These are phyloP conservation scores for Penicillium sp. DNA, from an alignment of 2,329 filamentous ascomycete species.

Conservation along the genomic window DNA sequence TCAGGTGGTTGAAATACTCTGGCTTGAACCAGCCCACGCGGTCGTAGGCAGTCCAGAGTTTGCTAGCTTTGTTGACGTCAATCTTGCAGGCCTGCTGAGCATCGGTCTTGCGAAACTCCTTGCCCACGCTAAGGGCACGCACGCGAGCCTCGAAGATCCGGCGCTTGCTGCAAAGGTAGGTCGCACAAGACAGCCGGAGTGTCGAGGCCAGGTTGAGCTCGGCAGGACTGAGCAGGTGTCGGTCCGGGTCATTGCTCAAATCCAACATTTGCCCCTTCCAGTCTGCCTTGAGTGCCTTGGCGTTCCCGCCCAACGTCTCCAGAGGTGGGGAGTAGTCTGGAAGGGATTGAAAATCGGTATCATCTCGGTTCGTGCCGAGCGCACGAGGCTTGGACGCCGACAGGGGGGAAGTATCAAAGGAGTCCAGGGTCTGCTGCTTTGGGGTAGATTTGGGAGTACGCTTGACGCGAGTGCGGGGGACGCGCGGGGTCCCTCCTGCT, in stretches of 20 bases:
- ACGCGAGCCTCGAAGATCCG: conserved; percentile 82
- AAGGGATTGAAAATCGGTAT: conserved; percentile 75
- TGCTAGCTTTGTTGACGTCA: conserved; percentile 95
- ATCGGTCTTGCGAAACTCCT: conserved; percentile 93
- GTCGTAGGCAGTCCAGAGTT: conserved; percentile 87
- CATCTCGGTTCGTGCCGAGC: conserved; percentile 68
- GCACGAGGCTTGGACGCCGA: conserved; percentile 46
- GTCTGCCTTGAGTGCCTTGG: conserved; percentile 76
- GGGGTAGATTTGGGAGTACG: conserved; percentile 46
- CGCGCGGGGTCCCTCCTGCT: conserved; percentile 28
- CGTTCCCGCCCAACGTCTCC: conserved; percentile 63
- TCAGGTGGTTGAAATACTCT: conserved; percentile 49
- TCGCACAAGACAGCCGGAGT: conserved; percentile 80
- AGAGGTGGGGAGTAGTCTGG: conserved; percentile 72
- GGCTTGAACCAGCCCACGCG: conserved; percentile 78
- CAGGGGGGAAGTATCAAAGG: conserved; percentile 37
- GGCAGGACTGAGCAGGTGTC: conserved; percentile 71
- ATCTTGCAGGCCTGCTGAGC: conserved; percentile 97
- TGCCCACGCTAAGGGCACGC: conserved; percentile 65
- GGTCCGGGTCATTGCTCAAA: conserved; percentile 70
- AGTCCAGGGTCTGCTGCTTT: conserved; percentile 40
- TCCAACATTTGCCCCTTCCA: conserved; percentile 84
- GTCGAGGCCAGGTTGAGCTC: conserved; percentile 76
- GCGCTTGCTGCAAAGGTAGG: conserved; percentile 89
- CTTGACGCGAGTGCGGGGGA: conserved; percentile 37